Evolutionary conservation across 495 filamentous ascomycete species (phyloP).

Genomic region (Penicillium atrosanguineum): DNA sequence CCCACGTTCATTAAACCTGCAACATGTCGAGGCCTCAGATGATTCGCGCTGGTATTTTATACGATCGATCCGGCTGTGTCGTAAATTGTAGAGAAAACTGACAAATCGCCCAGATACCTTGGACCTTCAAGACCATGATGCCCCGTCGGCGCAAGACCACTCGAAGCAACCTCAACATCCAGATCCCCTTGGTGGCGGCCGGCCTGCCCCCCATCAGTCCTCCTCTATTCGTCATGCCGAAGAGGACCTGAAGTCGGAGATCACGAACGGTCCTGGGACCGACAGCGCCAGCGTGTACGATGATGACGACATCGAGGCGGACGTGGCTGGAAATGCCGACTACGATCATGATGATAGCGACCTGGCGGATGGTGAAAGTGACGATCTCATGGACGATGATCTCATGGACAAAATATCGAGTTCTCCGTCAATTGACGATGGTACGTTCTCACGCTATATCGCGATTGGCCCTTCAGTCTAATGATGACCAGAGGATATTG

Average conservation of each 20-base stretch:
- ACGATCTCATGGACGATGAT: conserved; percentile 81
- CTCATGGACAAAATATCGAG: conserved; percentile 97
- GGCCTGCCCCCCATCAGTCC: conserved; percentile 78
- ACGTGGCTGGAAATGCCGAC: conserved; percentile 43
- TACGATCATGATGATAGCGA: conserved; percentile 60
- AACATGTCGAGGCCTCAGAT: conserved; percentile 74
- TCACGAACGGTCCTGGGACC: conserved; percentile 49
- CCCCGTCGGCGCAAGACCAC: conserved; percentile 82
- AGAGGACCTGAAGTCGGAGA: conserved; percentile 69
- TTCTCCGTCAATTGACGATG: conserved; percentile 97
- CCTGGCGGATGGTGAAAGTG: conserved; percentile 69
- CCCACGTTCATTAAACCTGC: conserved; percentile 17
- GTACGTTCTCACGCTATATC: conserved; percentile 56
- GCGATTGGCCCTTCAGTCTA: conserved; percentile 42
- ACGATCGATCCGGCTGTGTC: conserved; percentile 7
- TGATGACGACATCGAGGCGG: conserved; percentile 36
- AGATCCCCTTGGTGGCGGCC: conserved; percentile 52
- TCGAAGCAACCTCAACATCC: conserved; percentile 51
- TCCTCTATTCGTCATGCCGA: conserved; percentile 74
- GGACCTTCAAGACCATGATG: conserved; percentile 82
- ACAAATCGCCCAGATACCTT: conserved; percentile 69
- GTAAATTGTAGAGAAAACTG: conserved; percentile 10
- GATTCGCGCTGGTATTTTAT: conserved; percentile 69
- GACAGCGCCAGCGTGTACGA: conserved; percentile 43
- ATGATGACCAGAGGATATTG: conserved; percentile 90